phyloP scores from a whole-genome alignment of 1,139 yeast species.

The Tardiomyces digboiensis region DNA sequence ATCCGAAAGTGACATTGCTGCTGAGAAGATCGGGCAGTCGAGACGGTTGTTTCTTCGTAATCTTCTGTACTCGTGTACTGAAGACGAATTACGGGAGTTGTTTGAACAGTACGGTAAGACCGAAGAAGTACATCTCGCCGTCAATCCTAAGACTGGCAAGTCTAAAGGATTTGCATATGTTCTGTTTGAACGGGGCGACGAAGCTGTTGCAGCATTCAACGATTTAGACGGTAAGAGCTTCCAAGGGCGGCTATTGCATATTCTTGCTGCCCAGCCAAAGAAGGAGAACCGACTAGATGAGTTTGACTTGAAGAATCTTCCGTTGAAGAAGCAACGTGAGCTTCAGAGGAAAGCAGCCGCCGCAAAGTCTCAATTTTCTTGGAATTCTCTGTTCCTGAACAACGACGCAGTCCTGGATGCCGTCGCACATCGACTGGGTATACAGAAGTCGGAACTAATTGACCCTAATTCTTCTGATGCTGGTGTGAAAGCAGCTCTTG shows the following conservation, averaged over 20 bases:
- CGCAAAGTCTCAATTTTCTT: conserved; percentile 73
- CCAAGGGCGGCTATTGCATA: conserved; percentile 90
- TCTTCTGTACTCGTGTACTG: conserved; percentile 70
- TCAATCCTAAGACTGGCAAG: conserved; percentile 82
- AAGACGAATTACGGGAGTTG: conserved; percentile 59
- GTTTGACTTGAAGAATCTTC: conserved; percentile 81
- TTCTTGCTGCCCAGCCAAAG: conserved; percentile 77
- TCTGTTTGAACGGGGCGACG: conserved; percentile 52
- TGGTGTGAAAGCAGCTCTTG: conserved; percentile 96
- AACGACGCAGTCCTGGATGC: conserved; percentile 88
- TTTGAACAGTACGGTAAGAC: conserved; percentile 38
- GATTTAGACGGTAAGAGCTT: conserved; percentile 79
- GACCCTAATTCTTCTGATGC: conserved; percentile 83
- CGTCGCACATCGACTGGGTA: conserved; percentile 78
- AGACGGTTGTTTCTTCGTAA: conserved; percentile 88
- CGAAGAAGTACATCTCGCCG: conserved; percentile 69
- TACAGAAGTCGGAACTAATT: conserved; percentile 71
- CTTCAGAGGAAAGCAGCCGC: conserved; percentile 80
- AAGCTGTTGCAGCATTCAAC: conserved; percentile 68
- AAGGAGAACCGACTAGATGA: conserved; percentile 70
- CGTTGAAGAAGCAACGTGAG: conserved; percentile 84
- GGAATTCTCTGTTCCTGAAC: conserved; percentile 92
- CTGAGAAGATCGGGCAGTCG: conserved; percentile 49
- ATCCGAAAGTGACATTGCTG: conserved; percentile 17
- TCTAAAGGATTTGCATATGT: conserved; percentile 93